Percentiles rank a stretch among this genome's conserved stretches.
Evolutionary conservation across 192 early-diverging fungal species (phyloP).

Genomic region (Coemansia aciculifera): DNA sequence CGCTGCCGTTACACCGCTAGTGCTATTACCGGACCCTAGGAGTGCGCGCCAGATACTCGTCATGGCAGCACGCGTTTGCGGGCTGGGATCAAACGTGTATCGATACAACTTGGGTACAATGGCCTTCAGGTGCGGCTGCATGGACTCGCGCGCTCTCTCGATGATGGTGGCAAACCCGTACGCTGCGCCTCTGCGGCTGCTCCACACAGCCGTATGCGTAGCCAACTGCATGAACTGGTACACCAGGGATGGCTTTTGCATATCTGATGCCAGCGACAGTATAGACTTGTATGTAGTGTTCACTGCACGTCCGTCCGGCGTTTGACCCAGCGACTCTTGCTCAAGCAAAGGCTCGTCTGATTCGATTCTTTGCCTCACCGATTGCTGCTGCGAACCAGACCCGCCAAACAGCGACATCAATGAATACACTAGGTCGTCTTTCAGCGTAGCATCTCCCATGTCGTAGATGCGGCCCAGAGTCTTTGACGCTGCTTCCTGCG

Average conservation of each 20-base stretch:
- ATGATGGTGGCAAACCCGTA: constrained; percentile 86
- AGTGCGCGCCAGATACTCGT: constrained; percentile 83
- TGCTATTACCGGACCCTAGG: constrained; percentile 53
- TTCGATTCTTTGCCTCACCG: constrained; percentile 29
- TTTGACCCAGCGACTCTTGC: constrained; percentile 33
- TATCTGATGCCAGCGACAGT: constrained; percentile 84
- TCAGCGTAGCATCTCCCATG: constrained; percentile 31
- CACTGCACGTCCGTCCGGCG: constrained; percentile 30
- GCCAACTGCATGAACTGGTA: constrained; percentile 95
- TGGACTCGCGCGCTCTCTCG: constrained; percentile 72
- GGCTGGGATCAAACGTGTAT: constrained; percentile 89
- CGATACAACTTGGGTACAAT: constrained; percentile 85
- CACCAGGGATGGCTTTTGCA: constrained; percentile 91
- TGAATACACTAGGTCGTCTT: constrained; percentile 43
- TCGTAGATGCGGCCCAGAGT: constrained; percentile 41
- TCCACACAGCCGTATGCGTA: constrained; percentile 89
- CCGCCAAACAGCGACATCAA: constrained; percentile 36
- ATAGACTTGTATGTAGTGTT: constrained; percentile 76
- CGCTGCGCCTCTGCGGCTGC: constrained; percentile 82
- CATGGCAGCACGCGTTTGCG: constrained; percentile 84
- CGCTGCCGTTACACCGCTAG: neutral
- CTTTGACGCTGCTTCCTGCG: constrained; percentile 41
- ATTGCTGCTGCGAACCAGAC: constrained; percentile 14
- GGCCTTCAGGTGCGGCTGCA: constrained; percentile 75
- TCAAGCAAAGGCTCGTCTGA: constrained; percentile 41